Base-by-base conservation (phyloP, 805 yeast genomes). In the Scheffersomyces stipitis region DNA sequence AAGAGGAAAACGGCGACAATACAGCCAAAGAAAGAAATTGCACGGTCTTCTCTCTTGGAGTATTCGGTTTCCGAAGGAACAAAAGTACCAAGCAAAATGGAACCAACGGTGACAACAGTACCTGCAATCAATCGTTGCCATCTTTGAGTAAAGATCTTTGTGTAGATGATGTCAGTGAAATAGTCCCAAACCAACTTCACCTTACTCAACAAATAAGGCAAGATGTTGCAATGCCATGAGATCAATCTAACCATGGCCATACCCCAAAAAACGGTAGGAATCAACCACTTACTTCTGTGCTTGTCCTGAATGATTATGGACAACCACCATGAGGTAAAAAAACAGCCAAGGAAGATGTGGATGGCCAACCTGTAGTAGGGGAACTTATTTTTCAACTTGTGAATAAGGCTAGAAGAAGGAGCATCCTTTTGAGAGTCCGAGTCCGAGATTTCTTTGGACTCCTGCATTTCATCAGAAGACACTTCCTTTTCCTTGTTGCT, bases 1-100 rank as follows among this genome's bases (percentile, higher is more conserved):
- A 80, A 64, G 0, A 62, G 62, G 22, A 56, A 46, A 27, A 78
- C 46, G 14, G 80, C 67, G 18, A 78, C 74, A 23, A 73, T 49
- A 34, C 71, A 57, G 0, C 85, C 85, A 34, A 76, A 67, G 47
- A 80, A 75, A 4, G 84, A 76, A 31, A 78, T 62, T 3, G 78
- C 81, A 38, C 84, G 68, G 45, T 80, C 83, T 16, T 58, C 44
- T 43, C 77, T 62, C 37, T 44, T 53, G 6, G 82, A 75, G 44
- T 69, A 72, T 3, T 52, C 56, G 22, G 74, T 67, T 44, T 73
- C 76, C 7, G 62, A 56, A 2, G 77, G 73, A 6, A 74, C 73
- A 48, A 80, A 76, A 1, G 83, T 71, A 14, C 82, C 83, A 15
- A 78, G 48, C 29, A 80, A 60, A 20, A 80, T 56, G 8, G 73